A percentile compares a stretch with the other conserved stretches of the same genome.
Conservation (phyloP, 2,329 filamentous ascomycete genomes). For the Ascochyta koolunga region DNA sequence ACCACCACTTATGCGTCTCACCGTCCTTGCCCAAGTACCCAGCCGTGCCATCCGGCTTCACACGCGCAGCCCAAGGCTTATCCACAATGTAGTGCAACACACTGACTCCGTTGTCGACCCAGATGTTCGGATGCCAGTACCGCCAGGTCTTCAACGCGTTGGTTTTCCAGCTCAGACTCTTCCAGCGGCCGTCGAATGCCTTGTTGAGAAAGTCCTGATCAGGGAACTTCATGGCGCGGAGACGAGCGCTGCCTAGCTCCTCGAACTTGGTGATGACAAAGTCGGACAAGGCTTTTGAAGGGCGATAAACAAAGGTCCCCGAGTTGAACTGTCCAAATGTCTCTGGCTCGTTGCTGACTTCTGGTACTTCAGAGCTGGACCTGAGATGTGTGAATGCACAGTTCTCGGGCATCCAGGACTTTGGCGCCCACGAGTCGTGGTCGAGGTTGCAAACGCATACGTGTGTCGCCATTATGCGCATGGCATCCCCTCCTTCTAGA, state of each 20-base stretch:
- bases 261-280: slow-evolving; percentile 52
- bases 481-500: slow-evolving; percentile 22
- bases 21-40: slow-evolving; percentile 60
- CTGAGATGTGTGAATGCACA: slow-evolving; percentile 55
- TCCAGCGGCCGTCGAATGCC: slow-evolving; percentile 55
- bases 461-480: slow-evolving; percentile 57
- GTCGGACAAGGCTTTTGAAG: slow-evolving; percentile 47
- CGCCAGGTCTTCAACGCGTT: slow-evolving; percentile 62
- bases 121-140: slow-evolving; percentile 60
- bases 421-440: slow-evolving; percentile 56
- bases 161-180: slow-evolving; percentile 55
- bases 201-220: slow-evolving; percentile 61
- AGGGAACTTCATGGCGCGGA: slow-evolving; percentile 57
- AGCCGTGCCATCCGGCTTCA: slow-evolving; percentile 50
- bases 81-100: slow-evolving; percentile 62
- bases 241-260: slow-evolving; percentile 37
- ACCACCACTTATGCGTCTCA: slow-evolving; percentile 61
- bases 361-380: slow-evolving; percentile 40
- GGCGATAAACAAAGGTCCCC: slow-evolving; percentile 59
- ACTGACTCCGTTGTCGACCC: slow-evolving; percentile 56
- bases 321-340: slow-evolving; percentile 59
- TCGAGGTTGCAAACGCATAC: slow-evolving; percentile 61
- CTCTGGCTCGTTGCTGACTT: slow-evolving; percentile 37
- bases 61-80: slow-evolving; percentile 59
- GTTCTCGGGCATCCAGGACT: slow-evolving; percentile 56